Evolutionary conservation across 176 grass and related monocot species (phyloP).

Genomic region (Phyllostachys edulis): DNA sequence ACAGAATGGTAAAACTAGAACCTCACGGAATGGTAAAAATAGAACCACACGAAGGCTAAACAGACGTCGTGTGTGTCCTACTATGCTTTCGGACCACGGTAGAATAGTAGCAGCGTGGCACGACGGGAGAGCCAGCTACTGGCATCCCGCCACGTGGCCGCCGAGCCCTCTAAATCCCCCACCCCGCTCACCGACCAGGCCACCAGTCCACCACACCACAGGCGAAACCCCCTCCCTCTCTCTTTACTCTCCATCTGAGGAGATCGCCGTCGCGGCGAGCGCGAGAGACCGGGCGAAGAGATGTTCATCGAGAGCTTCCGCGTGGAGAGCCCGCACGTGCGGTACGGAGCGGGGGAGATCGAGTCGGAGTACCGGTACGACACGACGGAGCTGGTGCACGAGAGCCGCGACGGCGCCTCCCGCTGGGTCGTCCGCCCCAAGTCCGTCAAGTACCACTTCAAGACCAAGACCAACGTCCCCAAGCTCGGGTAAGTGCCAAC

Average conservation of each 20-base stretch:
- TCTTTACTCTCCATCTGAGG: neutral
- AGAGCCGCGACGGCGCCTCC: constrained; percentile 66
- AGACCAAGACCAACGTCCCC: constrained; percentile 66
- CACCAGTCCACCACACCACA: neutral
- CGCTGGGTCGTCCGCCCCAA: constrained; percentile 83
- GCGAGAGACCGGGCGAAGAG: neutral
- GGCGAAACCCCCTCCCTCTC: neutral
- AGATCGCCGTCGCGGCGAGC: neutral
- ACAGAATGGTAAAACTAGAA: too few relatives aligned
- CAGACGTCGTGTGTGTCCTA: too few relatives aligned
- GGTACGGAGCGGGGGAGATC: constrained; percentile 72
- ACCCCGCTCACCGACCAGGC: neutral
- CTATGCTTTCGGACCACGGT: too few relatives aligned
- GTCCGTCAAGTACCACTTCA: constrained; percentile 83
- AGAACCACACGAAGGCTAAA: too few relatives aligned
- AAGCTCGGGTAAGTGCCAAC: constrained; percentile 70
- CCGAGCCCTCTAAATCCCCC: constrained; percentile 27
- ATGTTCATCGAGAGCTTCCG: constrained; percentile 98
- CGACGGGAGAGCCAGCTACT: too few relatives aligned
- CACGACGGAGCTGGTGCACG: constrained; percentile 92
- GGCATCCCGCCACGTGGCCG: neutral
- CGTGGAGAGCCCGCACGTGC: constrained; percentile 85
- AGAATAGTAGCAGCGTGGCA: too few relatives aligned
- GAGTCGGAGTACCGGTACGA: constrained; percentile 89
- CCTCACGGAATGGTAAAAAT: too few relatives aligned